Percentiles rank a stretch among this genome's conserved stretches.
Evolutionary conservation across 2,329 filamentous ascomycete species (phyloP).

Genomic region (Pseudocercospora musae): DNA sequence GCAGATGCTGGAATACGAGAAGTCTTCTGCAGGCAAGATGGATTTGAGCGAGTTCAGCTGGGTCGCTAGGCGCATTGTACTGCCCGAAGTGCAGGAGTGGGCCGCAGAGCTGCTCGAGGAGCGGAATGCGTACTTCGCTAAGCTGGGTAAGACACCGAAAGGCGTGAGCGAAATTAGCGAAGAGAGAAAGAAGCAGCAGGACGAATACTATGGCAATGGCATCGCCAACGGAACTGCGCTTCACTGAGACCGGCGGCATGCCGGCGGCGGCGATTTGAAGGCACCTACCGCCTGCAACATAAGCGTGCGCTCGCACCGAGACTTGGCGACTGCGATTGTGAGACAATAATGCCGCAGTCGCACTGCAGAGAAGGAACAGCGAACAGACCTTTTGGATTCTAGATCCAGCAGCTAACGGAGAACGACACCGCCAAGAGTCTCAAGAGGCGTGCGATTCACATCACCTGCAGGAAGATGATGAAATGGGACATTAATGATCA

Average conservation of each 20-base stretch:
- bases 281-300: neutral
- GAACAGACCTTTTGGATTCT: neutral
- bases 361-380: neutral
- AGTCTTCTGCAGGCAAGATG: constrained; percentile 57
- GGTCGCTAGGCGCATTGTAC: constrained; percentile 68
- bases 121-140: constrained; percentile 68
- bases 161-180: constrained; percentile 25
- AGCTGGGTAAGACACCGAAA: constrained; percentile 28
- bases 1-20: constrained; percentile 97
- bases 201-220: constrained; percentile 36
- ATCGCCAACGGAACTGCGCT: neutral
- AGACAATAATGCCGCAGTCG: neutral
- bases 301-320: neutral
- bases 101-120: constrained; percentile 72
- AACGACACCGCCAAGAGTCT: neutral
- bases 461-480: constrained; percentile 1
- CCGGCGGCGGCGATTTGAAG: neutral
- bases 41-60: constrained; percentile 85
- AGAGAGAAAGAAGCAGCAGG: constrained; percentile 32
- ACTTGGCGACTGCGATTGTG: neutral
- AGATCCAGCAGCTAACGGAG: neutral
- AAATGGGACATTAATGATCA: neutral
- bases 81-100: constrained; percentile 80
- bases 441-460: neutral
- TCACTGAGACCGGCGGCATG: neutral